Evolutionary conservation across 2,329 filamentous ascomycete species (phyloP).

Genomic region (Albophoma yamanashiensis): DNA sequence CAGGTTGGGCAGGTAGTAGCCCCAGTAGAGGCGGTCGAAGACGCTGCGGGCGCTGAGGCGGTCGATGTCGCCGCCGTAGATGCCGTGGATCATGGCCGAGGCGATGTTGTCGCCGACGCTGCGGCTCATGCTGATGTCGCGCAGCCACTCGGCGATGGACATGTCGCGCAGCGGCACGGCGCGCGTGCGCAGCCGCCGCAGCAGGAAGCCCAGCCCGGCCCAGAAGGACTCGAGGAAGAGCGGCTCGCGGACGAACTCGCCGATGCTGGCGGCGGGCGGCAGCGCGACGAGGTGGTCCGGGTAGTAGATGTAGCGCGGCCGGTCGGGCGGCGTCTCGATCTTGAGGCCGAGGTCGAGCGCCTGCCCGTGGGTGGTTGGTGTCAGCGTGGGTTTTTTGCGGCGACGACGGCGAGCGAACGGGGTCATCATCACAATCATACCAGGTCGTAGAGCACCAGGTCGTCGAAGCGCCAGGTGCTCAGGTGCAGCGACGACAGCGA

Average conservation of each 20-base stretch:
- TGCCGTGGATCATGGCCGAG: slow-evolving; percentile 73
- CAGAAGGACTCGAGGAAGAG: slow-evolving; percentile 20
- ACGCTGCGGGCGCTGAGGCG: slow-evolving; percentile 63
- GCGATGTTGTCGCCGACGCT: slow-evolving; percentile 57
- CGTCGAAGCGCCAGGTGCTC: slow-evolving; percentile 37
- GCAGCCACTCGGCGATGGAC: slow-evolving; percentile 26
- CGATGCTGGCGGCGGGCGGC: slow-evolving; percentile 16
- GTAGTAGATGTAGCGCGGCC: slow-evolving; percentile 71
- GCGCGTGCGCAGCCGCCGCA: slow-evolving; percentile 11
- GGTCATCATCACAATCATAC: slow-evolving; percentile 28
- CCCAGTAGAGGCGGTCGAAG: slow-evolving; percentile 19
- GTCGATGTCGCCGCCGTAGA: slow-evolving; percentile 84
- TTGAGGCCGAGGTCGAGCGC: slow-evolving; percentile 23
- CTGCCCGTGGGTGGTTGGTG: too few species aligned
- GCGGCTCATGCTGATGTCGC: slow-evolving; percentile 15
- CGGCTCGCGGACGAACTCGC: slow-evolving; percentile 17
- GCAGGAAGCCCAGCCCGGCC: slow-evolving; percentile 14
- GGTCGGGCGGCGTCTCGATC: slow-evolving; percentile 38
- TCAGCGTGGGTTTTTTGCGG: too few species aligned
- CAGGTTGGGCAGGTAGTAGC: slow-evolving; percentile 15
- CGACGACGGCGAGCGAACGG: slow-evolving; percentile 13
- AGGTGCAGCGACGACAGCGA: slow-evolving; percentile 50
- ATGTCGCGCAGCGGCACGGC: slow-evolving; percentile 16
- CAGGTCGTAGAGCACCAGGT: slow-evolving; percentile 58
- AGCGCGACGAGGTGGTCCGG: slow-evolving; percentile 52